Evolutionary conservation across 1,284 basidiomycete genomes (phyloP).

Genomic region (Tetrapyrgos nigripes): DNA sequence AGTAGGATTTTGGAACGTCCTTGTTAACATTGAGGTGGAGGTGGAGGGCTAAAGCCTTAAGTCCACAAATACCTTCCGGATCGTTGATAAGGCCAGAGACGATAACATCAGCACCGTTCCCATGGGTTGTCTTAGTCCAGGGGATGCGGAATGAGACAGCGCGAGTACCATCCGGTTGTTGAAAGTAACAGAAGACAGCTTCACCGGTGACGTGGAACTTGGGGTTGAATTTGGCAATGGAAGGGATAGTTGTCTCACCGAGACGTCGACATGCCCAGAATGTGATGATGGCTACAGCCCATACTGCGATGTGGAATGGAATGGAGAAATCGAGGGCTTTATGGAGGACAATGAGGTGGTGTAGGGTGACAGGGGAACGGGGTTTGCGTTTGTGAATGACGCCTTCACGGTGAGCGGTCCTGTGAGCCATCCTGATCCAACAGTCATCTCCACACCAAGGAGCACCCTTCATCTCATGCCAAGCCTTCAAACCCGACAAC

Average conservation of each 20-base stretch:
- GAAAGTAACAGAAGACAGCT: too few species aligned
- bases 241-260: conserved; percentile 9
- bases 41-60: too few species aligned
- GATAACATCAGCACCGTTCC: too few species aligned
- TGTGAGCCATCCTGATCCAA: background rate
- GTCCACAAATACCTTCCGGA: too few species aligned
- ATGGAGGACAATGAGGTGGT: background rate
- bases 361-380: conserved; percentile 3
- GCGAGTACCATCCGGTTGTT: too few species aligned
- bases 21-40: too few species aligned
- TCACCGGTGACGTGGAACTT: background rate
- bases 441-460: conserved; percentile 8
- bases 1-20: too few species aligned
- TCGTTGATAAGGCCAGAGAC: too few species aligned
- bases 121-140: too few species aligned
- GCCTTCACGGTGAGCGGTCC: conserved; percentile 1
- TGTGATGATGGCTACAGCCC: background rate
- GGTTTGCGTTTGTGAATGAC: background rate
- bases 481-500: conserved; percentile 11
- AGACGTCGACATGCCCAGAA: conserved; percentile 17
- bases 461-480: conserved; percentile 10
- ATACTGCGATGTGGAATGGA: conserved; percentile 7
- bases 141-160: too few species aligned
- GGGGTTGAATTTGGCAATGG: background rate
- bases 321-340: background rate